phyloP scores from a whole-genome alignment of 768 basidiomycete species.

The Candolleomyces eurysporus region DNA sequence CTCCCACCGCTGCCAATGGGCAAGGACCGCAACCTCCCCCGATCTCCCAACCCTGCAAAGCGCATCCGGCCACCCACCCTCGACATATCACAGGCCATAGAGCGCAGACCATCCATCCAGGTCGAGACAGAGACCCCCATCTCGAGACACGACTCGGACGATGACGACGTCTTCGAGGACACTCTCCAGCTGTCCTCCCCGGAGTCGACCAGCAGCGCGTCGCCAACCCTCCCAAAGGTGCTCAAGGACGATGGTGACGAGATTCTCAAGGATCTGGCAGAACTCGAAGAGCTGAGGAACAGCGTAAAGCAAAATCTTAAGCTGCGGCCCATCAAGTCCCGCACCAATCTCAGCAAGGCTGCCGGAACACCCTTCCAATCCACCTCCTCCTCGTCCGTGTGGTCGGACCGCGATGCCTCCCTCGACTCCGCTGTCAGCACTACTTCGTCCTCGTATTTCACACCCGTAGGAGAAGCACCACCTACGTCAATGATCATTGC shows the following conservation, averaged over 20 bases:
- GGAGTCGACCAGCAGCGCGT: constrained; percentile 32
- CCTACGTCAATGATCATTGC: constrained; percentile 11
- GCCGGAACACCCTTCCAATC: neutral
- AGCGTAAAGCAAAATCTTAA: constrained; percentile 77
- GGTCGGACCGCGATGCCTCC: constrained; percentile 7
- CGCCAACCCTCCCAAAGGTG: constrained; percentile 8
- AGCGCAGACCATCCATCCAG: constrained; percentile 34
- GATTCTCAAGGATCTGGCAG: constrained; percentile 63
- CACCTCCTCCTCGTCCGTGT: neutral
- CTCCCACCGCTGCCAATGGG: constrained; percentile 8
- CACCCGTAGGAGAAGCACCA: constrained; percentile 40
- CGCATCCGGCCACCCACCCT: constrained; percentile 53
- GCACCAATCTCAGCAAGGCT: constrained; percentile 25
- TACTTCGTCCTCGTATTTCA: constrained; percentile 41
- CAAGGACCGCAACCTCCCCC: constrained; percentile 14
- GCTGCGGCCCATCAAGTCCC: constrained; percentile 71
- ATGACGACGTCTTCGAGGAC: constrained; percentile 38
- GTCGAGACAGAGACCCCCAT: constrained; percentile 35
- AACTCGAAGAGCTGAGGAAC: constrained; percentile 65
- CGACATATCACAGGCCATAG: constrained; percentile 35
- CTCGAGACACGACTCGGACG: constrained; percentile 22
- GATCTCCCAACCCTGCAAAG: constrained; percentile 27
- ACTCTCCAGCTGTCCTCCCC: constrained; percentile 40
- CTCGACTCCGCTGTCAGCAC: constrained; percentile 3
- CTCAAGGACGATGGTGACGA: constrained; percentile 40